A percentile compares a stretch with the other conserved stretches of the same genome.
Evolutionary conservation across 2,329 filamentous ascomycete genomes (phyloP).

Genomic region (Calonectria montana): DNA sequence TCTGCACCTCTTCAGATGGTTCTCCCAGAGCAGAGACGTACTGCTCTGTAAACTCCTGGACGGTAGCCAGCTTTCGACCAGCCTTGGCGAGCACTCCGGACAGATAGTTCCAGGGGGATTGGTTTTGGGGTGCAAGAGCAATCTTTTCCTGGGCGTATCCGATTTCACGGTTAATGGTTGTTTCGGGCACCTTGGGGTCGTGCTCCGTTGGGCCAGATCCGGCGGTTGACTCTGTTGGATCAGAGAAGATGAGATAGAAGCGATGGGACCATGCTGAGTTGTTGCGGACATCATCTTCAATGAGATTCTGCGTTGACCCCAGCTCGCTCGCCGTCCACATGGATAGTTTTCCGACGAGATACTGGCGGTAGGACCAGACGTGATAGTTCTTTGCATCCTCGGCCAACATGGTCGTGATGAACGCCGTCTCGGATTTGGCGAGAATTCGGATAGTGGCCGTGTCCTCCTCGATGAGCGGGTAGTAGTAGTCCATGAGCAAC

Average conservation of each 20-base stretch:
- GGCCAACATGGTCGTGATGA: slow-evolving; percentile 83
- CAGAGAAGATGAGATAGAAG: slow-evolving; percentile 88
- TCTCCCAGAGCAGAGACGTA: slow-evolving; percentile 63
- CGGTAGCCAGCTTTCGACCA: slow-evolving; percentile 59
- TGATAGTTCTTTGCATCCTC: slow-evolving; percentile 98
- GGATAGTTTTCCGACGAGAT: slow-evolving; percentile 72
- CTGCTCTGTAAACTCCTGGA: slow-evolving; percentile 61
- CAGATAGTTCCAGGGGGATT: slow-evolving; percentile 94
- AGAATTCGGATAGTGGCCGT: slow-evolving; percentile 67
- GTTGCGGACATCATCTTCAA: slow-evolving; percentile 87
- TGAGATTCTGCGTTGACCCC: slow-evolving; percentile 75
- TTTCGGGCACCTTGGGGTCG: slow-evolving; percentile 68
- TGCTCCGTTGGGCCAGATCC: slow-evolving; percentile 61
- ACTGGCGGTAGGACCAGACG: slow-evolving; percentile 95
- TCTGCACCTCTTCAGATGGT: slow-evolving; percentile 64
- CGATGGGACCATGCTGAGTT: slow-evolving; percentile 98
- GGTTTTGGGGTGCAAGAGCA: slow-evolving; percentile 87
- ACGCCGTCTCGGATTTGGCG: slow-evolving; percentile 75
- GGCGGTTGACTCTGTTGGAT: slow-evolving; percentile 62
- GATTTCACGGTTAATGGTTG: slow-evolving; percentile 79
- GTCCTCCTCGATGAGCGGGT: slow-evolving; percentile 68
- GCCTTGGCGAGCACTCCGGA: slow-evolving; percentile 79
- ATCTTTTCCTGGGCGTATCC: slow-evolving; percentile 80
- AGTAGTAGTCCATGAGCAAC: slow-evolving; percentile 70
- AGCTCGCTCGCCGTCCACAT: slow-evolving; percentile 80